Evolutionary conservation across 2,329 filamentous ascomycete genomes (phyloP), one percentile per base, ranked within the genome.

Genomic region (Cladosporium sp.): DNA sequence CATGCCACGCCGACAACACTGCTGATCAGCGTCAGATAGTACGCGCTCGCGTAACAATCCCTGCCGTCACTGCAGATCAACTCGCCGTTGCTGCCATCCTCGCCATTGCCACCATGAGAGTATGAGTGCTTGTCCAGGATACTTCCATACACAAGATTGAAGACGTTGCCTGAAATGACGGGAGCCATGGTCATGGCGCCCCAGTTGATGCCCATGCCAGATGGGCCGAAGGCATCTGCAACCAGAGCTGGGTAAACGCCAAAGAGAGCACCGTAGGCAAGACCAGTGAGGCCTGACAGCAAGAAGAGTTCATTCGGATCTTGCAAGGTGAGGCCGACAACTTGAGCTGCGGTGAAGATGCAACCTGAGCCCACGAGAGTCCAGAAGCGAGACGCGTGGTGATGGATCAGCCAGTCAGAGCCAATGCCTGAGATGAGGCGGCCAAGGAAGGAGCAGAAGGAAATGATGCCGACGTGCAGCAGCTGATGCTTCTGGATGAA

Each of bases 391-490:
- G 90, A 95, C 69, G 91, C 89, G 69, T 89, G 84, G 32, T 87
- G 87, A 78, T 94, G 95, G 67, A 96, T 91, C 21, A 99, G 85
- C 61, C 96, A 85, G 76, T 99, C 95, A 44, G 92, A 97, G 41
- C 94, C 94, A 66, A 97, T 92, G 52, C 95, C 90, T 6, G 76
- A 78, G 8, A 87, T 81, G 0, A 99, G 84, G 65, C 95, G 89
- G 2, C 95, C 95, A 2, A 87, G 72, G 77, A 97, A 98, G 72
- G 92, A 96, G 74, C 90, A 90, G 58, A 97, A 80, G 0, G 94
- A 98, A n/a, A 99, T 83, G 62, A 96, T 92, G 1, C 92, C 96
- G 11, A 99, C 95, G 74, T 99, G 94, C 82, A 96, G 87, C 68
- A 96, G 89, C 78, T 98, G 95, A 59, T 87, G 88, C 66, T 90